Evolutionary conservation across 306 rosid genomes (phyloP).

Genomic region (Clitoria ternatea): DNA sequence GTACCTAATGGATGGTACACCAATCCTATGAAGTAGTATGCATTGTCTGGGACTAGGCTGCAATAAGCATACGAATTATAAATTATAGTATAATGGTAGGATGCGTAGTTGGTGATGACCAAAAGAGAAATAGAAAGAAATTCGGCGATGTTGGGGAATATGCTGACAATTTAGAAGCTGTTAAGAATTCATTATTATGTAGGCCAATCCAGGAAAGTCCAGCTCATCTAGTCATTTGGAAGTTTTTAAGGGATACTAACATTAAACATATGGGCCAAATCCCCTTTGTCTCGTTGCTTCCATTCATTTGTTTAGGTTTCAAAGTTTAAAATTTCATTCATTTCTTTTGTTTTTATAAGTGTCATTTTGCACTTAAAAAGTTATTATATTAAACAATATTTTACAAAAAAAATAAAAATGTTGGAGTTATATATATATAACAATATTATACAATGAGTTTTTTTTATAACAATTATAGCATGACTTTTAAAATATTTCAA

Average conservation of each 20-base stretch:
- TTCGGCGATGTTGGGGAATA: background rate
- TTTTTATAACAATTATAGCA: too few species aligned
- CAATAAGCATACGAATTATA: background rate
- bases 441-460: too few species aligned
- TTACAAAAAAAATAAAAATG: too few species aligned
- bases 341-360: too few species aligned
- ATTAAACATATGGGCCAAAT: constrained; percentile 1
- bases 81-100: background rate
- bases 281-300: background rate
- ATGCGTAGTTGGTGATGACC: background rate
- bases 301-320: background rate
- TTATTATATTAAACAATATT: too few species aligned
- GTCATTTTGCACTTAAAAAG: too few species aligned
- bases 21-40: constrained; percentile 8
- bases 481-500: too few species aligned
- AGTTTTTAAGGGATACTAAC: background rate
- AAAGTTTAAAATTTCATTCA: too few species aligned
- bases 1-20: constrained; percentile 42
- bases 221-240: background rate
- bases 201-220: constrained; percentile 14
- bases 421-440: too few species aligned
- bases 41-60: background rate
- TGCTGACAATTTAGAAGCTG: constrained; percentile 17
- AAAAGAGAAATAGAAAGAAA: constrained; percentile 2
- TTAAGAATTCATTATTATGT: constrained; percentile 18